These are phyloP conservation scores for Fusarium temperatum DNA, from an alignment of 2,329 filamentous ascomycete genomes.

Conservation along the genomic window DNA sequence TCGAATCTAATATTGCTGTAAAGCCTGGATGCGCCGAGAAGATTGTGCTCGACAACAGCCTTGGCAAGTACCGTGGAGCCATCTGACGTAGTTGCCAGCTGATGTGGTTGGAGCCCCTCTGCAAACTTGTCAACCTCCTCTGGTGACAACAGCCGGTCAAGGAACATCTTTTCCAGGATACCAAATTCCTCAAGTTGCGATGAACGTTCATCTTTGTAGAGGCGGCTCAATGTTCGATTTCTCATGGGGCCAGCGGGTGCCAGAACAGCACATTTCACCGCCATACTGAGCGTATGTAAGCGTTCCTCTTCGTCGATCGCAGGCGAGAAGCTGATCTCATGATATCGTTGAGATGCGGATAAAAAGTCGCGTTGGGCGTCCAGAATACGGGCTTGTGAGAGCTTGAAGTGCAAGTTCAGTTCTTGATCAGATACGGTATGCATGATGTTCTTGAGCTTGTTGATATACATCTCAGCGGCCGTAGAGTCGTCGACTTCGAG, in stretches of 20 bases:
- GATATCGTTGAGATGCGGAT: conserved; percentile 86
- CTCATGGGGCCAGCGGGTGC: conserved; percentile 89
- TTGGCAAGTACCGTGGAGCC: conserved; percentile 92
- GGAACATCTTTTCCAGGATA: conserved; percentile 97
- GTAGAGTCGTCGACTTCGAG: conserved; percentile 93
- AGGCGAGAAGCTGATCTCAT: conserved; percentile 81
- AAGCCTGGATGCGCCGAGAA: conserved; percentile 82
- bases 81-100: conserved; percentile 88
- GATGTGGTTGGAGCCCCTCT: conserved; percentile 81
- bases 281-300: conserved; percentile 82
- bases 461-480: conserved; percentile 85
- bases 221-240: conserved; percentile 78
- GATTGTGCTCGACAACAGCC: conserved; percentile 95
- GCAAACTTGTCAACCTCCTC: conserved; percentile 90
- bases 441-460: conserved; percentile 94
- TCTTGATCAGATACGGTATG: conserved; percentile 78
- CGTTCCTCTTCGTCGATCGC: conserved; percentile 88
- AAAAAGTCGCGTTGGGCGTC: conserved; percentile 92
- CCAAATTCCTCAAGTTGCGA: conserved; percentile 78
- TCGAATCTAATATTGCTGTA: conserved; percentile 82
- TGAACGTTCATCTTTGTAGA: conserved; percentile 94
- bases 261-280: conserved; percentile 91
- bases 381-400: conserved; percentile 91
- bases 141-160: conserved; percentile 83
- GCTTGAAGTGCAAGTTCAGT: conserved; percentile 83